Evolutionary conservation across 495 filamentous ascomycete genomes (phyloP).

Genomic region (Penicillium cinerascens): DNA sequence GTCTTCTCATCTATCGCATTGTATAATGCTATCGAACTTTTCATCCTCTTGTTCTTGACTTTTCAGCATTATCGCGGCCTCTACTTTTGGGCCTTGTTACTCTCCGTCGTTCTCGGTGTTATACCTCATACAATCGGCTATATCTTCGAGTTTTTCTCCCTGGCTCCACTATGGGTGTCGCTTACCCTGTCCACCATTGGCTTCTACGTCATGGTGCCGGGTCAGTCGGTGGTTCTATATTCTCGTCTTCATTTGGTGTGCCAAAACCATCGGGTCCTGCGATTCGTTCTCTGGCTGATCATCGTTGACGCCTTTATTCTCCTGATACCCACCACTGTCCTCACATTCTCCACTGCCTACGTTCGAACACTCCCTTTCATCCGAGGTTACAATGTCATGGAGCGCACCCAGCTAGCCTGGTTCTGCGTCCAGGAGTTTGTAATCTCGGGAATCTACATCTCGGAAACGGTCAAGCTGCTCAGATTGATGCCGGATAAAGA

Average conservation of each 20-base stretch:
- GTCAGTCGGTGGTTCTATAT: slow-evolving; percentile 64
- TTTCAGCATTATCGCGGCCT: slow-evolving; percentile 45
- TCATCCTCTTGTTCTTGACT: slow-evolving; percentile 46
- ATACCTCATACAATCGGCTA: slow-evolving; percentile 54
- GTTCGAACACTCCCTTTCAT: slow-evolving; percentile 27
- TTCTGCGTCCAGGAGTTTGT: slow-evolving; percentile 58
- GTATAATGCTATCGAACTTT: slow-evolving; percentile 51
- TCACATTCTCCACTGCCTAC: slow-evolving; percentile 47
- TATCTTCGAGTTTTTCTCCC: slow-evolving; percentile 50
- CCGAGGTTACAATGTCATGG: slow-evolving; percentile 51
- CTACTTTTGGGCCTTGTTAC: slow-evolving; percentile 50
- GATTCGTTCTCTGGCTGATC: slow-evolving; percentile 54
- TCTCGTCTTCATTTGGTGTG: slow-evolving; percentile 62
- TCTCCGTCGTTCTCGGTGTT: slow-evolving; percentile 45
- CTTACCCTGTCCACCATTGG: slow-evolving; percentile 47
- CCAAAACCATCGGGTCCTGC: slow-evolving; percentile 42
- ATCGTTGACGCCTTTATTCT: slow-evolving; percentile 50
- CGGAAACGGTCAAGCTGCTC: slow-evolving; percentile 46
- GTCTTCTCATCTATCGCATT: slow-evolving; percentile 48
- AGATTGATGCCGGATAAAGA: slow-evolving; percentile 38
- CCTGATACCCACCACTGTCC: slow-evolving; percentile 48
- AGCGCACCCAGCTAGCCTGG: slow-evolving; percentile 55
- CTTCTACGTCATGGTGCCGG: slow-evolving; percentile 61
- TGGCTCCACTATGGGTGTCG: slow-evolving; percentile 35
- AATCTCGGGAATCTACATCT: slow-evolving; percentile 57